A percentile compares a stretch with the other conserved stretches of the same genome.
Evolutionary conservation across 495 filamentous ascomycete genomes (phyloP).

Genomic region (Penicillium coffeae): DNA sequence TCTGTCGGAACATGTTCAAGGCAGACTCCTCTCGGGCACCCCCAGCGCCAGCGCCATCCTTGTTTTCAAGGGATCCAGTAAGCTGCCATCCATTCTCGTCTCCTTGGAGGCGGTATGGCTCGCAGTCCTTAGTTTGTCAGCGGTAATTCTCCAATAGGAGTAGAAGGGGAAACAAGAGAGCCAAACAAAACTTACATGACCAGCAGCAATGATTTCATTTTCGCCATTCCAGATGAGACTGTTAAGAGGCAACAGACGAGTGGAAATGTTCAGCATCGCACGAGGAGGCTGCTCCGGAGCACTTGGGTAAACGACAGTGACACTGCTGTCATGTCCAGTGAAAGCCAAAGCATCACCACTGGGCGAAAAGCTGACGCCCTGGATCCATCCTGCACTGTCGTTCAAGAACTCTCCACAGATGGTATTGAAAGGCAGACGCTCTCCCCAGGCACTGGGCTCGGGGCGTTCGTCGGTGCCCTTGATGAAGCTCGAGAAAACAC

Average conservation of each 20-base stretch:
- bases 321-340: slow-evolving; percentile 87
- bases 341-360: slow-evolving; percentile 89
- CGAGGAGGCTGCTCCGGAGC: slow-evolving; percentile 86
- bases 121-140: slow-evolving; percentile 63
- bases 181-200: slow-evolving; percentile 55
- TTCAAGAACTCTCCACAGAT: slow-evolving; percentile 96
- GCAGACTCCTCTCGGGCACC: slow-evolving; percentile 75
- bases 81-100: slow-evolving; percentile 80
- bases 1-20: slow-evolving; percentile 98
- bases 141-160: background rate
- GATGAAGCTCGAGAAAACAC: slow-evolving; percentile 93
- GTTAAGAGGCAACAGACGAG: slow-evolving; percentile 85
- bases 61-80: slow-evolving; percentile 72
- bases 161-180: background rate
- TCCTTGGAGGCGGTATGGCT: slow-evolving; percentile 88
- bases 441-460: slow-evolving; percentile 88
- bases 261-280: slow-evolving; percentile 82
- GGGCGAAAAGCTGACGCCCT: slow-evolving; percentile 85
- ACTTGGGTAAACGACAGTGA: slow-evolving; percentile 93
- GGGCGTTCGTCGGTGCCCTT: slow-evolving; percentile 89
- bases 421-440: slow-evolving; percentile 93
- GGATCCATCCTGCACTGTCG: slow-evolving; percentile 94
- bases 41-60: slow-evolving; percentile 46
- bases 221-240: slow-evolving; percentile 90
- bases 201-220: slow-evolving; percentile 90